Conservation (phyloP, 805 yeast species). For the Komagataella phaffii region DNA sequence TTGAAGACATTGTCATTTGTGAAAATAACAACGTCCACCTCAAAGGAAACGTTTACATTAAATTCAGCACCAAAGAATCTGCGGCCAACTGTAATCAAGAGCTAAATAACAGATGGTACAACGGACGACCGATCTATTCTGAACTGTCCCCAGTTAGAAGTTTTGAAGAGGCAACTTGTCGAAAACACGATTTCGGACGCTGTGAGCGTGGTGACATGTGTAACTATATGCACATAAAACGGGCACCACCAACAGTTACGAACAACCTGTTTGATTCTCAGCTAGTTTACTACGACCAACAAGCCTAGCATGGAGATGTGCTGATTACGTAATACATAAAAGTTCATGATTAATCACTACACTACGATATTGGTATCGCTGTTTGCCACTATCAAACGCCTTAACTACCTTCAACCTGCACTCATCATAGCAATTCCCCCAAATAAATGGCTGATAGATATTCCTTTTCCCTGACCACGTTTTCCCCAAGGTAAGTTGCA, state of each 20-base stretch:
- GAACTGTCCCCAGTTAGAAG: slow-evolving; percentile 66
- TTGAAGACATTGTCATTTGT: slow-evolving; percentile 59
- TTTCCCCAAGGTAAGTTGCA: slow-evolving; percentile 76
- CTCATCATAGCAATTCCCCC: background rate
- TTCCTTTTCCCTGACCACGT: slow-evolving; percentile 92
- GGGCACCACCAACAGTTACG: slow-evolving; percentile 33
- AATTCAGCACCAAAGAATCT: slow-evolving; percentile 36
- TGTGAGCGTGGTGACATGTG: slow-evolving; percentile 80
- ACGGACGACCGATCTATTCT: slow-evolving; percentile 63
- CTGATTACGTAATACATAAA: background rate
- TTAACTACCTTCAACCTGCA: background rate
- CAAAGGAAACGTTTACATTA: slow-evolving; percentile 74
- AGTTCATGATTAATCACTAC: background rate
- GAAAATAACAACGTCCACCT: slow-evolving; percentile 76
- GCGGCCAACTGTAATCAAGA: slow-evolving; percentile 48
- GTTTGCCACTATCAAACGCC: background rate
- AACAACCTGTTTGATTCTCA: slow-evolving; percentile 25
- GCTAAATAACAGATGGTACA: slow-evolving; percentile 75
- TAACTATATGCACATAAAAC: slow-evolving; percentile 71
- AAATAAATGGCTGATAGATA: slow-evolving; percentile 87
- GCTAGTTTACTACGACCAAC: slow-evolving; percentile 15
- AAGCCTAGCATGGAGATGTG: background rate
- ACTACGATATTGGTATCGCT: background rate
- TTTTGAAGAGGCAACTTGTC: slow-evolving; percentile 62
- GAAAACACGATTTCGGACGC: slow-evolving; percentile 45